Conservation (phyloP, 73 alveolate species). For the Durusdinium trenchii region DNA sequence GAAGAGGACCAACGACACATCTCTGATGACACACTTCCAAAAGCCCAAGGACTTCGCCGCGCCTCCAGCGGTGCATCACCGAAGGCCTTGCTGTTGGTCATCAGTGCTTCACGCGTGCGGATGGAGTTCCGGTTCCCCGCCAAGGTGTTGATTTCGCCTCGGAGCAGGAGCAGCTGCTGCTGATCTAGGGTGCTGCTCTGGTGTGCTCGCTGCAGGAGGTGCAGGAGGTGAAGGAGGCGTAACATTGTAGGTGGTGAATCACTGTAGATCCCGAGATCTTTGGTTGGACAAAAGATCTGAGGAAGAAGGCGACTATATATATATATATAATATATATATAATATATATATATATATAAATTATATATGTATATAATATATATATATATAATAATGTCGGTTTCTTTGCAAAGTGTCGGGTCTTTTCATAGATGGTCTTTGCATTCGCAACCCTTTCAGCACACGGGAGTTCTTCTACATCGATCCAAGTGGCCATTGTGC, state of each 20-base stretch:
- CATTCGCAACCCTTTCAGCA: too few relatives aligned
- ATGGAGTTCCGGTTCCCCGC: constrained; percentile 93
- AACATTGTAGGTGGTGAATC: neutral
- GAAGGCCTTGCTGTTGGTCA: constrained; percentile 87
- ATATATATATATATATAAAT: too few relatives aligned
- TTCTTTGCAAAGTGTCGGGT: too few relatives aligned
- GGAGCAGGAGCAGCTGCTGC: neutral
- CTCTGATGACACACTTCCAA: neutral
- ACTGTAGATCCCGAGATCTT: neutral
- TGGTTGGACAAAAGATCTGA: too few relatives aligned
- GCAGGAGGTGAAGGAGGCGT: neutral
- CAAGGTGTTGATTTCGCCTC: constrained; percentile 93
- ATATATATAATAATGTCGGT: too few relatives aligned
- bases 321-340: too few relatives aligned
- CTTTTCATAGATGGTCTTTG: too few relatives aligned
- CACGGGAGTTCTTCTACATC: too few relatives aligned
- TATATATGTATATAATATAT: too few relatives aligned
- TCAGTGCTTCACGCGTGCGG: constrained; percentile 78
- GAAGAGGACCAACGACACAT: neutral
- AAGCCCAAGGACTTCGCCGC: neutral
- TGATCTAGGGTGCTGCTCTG: neutral
- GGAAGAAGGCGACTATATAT: too few relatives aligned
- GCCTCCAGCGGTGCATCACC: constrained; percentile 79
- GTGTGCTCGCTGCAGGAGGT: neutral
- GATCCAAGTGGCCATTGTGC: constrained; percentile 84